A percentile compares a stretch with the other conserved stretches of the same genome.
These are phyloP conservation scores for Grosmannia serpens DNA, from an alignment of 2,329 filamentous ascomycete species.

Conservation along the genomic window DNA sequence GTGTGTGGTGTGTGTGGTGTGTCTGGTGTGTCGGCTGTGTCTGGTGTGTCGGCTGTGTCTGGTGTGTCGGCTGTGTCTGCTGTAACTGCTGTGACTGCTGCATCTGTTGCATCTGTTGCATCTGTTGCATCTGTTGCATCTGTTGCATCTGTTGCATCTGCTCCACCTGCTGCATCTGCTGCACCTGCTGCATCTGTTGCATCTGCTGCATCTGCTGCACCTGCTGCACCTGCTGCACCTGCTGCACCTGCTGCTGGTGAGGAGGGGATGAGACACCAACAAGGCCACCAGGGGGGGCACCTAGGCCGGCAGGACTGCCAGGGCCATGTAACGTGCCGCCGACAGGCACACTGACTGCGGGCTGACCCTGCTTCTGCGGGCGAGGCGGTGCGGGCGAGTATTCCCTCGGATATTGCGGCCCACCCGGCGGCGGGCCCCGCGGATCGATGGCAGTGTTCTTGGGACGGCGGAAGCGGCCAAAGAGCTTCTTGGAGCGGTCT, in stretches of 20 bases:
- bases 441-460: slow-evolving; percentile 6
- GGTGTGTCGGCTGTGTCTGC: not conserved
- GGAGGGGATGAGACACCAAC: not conserved
- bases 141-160: no score
- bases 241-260: not conserved
- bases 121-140: no score
- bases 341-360: not conserved
- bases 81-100: not conserved
- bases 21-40: no score
- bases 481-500: slow-evolving; percentile 14
- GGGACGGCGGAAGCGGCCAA: slow-evolving; percentile 7
- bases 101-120: no score
- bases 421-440: slow-evolving; percentile 15
- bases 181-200: no score
- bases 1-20: no score
- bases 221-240: not conserved
- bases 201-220: no score
- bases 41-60: not conserved
- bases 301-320: not conserved
- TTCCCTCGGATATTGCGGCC: slow-evolving; percentile 12
- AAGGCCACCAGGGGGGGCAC: not conserved
- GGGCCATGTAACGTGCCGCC: not conserved
- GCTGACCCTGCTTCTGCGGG: not conserved
- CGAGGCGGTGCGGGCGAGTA: not conserved
- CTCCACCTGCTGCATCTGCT: no score